Conservation (phyloP, 2,329 filamentous ascomycete species). For the Claviceps lovelessii region DNA sequence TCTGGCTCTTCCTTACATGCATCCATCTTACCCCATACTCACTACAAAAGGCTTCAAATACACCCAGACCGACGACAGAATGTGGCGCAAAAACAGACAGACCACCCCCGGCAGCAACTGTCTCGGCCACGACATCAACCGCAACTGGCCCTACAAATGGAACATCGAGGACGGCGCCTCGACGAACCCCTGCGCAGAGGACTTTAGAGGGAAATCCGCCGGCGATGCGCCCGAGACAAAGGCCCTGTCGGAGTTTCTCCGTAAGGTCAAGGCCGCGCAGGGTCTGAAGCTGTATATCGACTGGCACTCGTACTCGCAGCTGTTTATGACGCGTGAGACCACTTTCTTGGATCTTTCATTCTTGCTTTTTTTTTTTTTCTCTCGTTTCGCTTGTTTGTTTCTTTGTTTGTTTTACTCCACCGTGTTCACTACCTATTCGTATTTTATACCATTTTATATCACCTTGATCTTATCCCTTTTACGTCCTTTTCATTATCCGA, state of each 20-base stretch:
- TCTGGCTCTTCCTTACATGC: too few species aligned
- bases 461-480: too few species aligned
- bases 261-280: conserved; percentile 20
- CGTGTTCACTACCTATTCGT: background rate
- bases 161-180: conserved; percentile 30
- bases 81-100: conserved; percentile 48
- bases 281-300: conserved; percentile 50
- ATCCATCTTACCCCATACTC: too few species aligned
- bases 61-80: conserved; percentile 38
- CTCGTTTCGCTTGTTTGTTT: background rate
- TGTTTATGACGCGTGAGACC: conserved; percentile 45
- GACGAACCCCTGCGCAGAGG: conserved; percentile 35
- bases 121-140: conserved; percentile 42
- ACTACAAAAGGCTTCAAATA: conserved; percentile 35
- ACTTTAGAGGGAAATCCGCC: conserved; percentile 28
- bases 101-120: conserved; percentile 24
- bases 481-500: too few species aligned
- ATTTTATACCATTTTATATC: background rate
- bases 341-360: conserved; percentile 8
- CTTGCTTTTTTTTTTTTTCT: background rate
- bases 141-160: conserved; percentile 47
- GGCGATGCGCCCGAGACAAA: conserved; percentile 38
- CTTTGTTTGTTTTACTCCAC: background rate
- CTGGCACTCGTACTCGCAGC: conserved; percentile 48
- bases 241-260: conserved; percentile 26